Evolutionary conservation across 352 stramenopile species (phyloP), one percentile per base, ranked within the genome.

Genomic region (Pythium dissimile): DNA sequence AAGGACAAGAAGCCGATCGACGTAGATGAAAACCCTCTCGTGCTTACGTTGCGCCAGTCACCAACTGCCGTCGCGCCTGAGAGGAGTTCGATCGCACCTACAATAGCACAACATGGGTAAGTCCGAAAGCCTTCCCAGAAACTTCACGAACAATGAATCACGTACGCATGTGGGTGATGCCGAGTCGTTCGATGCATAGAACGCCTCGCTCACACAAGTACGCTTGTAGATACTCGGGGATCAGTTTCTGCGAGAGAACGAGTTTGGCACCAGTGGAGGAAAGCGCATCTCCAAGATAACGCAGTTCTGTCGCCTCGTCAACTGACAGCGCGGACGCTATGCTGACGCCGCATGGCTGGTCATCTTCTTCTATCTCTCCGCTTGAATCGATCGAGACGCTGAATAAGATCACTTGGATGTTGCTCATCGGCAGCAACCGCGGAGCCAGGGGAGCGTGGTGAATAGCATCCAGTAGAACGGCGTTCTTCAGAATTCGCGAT

Each of bases 211-310:
- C 24, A 13, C 45, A 27, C 28, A 86, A 43, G 42, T 71, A 76
- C 12, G 53, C 47, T 61, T 85, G 69, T 38, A 88, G 41, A 27
- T 75, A 80, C 24, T 42, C 60, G 0, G 78, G 73, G 12, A 88
- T 75, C 23, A 80, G 67, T 53, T 85, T 84, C 46, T 88, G 78
- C 5, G 72, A 85, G 13, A 82, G 48, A 20, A 88, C 73, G 4
- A 75, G 62, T 2, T 56, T 61, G 11, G 73, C 75, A 4, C 67
- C 67, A 5, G 75, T 59, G 2, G n/a, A 23, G 2, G 59, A 46
- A 18, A 88, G 47, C 18, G 51, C 45, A 30, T 86, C 72, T 5
- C 61, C 73, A 5, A 65, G 24, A 6, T 38, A n/a, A 5, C 26
- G 35, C 18, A n/a, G n/a, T n/a, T n/a, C n/a, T n/a, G n/a, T n/a